Percentiles rank a stretch among this genome's conserved stretches.
Evolutionary conservation across 768 basidiomycete genomes (phyloP).

Genomic region (Tricholomella constricta): DNA sequence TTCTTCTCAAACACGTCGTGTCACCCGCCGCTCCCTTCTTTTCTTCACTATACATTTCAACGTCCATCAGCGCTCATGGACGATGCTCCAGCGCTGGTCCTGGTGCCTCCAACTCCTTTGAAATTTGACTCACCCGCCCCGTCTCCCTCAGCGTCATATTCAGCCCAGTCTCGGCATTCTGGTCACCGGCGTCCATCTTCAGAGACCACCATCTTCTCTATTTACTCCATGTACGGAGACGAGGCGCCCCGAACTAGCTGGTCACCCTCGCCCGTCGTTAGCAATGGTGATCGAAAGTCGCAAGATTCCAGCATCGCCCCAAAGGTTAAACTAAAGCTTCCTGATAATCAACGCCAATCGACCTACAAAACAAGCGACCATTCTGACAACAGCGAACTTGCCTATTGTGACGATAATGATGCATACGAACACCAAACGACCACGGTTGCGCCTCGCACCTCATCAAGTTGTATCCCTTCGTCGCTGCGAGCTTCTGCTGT

Average conservation of each 20-base stretch:
- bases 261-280: slow-evolving; percentile 26
- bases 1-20: slow-evolving; percentile 1
- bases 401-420: slow-evolving; percentile 12
- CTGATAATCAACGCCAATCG: slow-evolving; percentile 28
- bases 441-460: slow-evolving; percentile 22
- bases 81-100: slow-evolving; percentile 42
- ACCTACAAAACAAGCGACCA: slow-evolving; percentile 25
- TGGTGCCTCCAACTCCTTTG: slow-evolving; percentile 36
- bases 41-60: neutral
- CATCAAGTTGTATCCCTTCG: slow-evolving; percentile 34
- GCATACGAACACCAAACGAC: slow-evolving; percentile 5
- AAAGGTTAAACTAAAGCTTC: slow-evolving; percentile 34
- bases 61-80: slow-evolving; percentile 26
- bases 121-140: slow-evolving; percentile 23
- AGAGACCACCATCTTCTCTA: slow-evolving; percentile 78
- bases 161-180: slow-evolving; percentile 33
- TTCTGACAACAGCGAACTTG: slow-evolving; percentile 18
- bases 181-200: slow-evolving; percentile 54
- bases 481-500: slow-evolving; percentile 33
- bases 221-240: slow-evolving; percentile 87
- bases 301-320: slow-evolving; percentile 34
- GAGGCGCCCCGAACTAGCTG: slow-evolving; percentile 50
- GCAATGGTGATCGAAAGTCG: slow-evolving; percentile 32
- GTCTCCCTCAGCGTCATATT: slow-evolving; percentile 33
- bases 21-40: slow-evolving; percentile 4